Base-by-base conservation (phyloP, 1,284 basidiomycete genomes). In the Xerocomus amazonicus region DNA sequence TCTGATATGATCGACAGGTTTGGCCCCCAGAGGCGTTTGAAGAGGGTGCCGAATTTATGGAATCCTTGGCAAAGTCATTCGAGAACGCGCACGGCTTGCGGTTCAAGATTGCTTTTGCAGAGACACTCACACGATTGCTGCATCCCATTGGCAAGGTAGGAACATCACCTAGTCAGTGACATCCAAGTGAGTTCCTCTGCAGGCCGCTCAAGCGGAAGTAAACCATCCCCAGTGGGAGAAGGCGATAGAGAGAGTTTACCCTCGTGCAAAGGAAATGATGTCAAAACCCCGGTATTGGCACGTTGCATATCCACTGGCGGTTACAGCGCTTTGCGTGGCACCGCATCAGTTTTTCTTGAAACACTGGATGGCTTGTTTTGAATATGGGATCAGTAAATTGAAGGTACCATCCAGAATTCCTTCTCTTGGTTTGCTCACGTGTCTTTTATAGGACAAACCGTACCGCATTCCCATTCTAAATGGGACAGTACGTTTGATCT, bases 191-290 rank as follows among this genome's bases (percentile, higher is more conserved):
- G 14, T 16, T 36, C 32, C 23, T 55, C 32, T 49, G 13, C 58
- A 92, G 84, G 93, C 90, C 26, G 95, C 93, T 0, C 93, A 96
- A 66, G 95, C 92, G 1, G 95, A 98, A 72, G 92, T 96, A 43
- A 97, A 97, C 61, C 90, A 97, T 66, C 95, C 95, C 0, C 79
- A 88, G 49, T 98, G 95, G 95, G 87, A 85, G 2, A 92, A 92
- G 64, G 93, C 93, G 0, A 87, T 97, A 41, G 87, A 93, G 56
- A 73, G 83, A 6, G 90, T 98, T 37, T 85, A 87, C 62, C 87
- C 89, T 1, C 87, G 90, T 59, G 92, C 93, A 5, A 78, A 80
- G 49, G 87, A 89, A 47, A 95, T 97, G 90, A 83, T 87, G 65
- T 72, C 78, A 34, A 97, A 97, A 66, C 90, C 90, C 9, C 83